These are phyloP conservation scores for Globisporangium lucens DNA, from an alignment of 352 stramenopile species.

Conservation along the genomic window DNA sequence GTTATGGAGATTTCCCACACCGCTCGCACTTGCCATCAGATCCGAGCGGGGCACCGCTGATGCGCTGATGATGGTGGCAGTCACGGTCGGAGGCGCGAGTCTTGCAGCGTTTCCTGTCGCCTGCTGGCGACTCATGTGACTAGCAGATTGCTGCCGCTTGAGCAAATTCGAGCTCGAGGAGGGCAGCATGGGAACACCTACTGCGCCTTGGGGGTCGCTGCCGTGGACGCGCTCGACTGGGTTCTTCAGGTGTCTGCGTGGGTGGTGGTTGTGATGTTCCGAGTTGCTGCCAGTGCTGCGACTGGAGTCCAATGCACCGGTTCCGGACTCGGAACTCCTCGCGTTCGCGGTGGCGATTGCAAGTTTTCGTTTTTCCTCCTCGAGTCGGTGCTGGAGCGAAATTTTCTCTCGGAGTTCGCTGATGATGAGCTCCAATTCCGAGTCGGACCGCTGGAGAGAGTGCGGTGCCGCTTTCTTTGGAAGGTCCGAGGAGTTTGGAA, in stretches of 20 bases:
- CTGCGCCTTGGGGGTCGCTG: conserved; percentile 7
- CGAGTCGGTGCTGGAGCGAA: conserved; percentile 30
- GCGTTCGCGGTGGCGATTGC: neutral
- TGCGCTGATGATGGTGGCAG: conserved; percentile 2
- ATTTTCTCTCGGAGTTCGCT: conserved; percentile 56
- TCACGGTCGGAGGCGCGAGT: neutral
- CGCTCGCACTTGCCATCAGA: neutral
- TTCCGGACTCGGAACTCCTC: neutral
- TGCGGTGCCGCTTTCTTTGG: neutral
- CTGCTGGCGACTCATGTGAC: neutral
- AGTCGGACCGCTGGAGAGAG: conserved; percentile 38
- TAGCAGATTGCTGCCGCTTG: conserved; percentile 10
- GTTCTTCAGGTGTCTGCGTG: conserved; percentile 60
- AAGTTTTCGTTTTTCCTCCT: conserved; percentile 11
- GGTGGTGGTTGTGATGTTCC: conserved; percentile 19
- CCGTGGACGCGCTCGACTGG: conserved; percentile 48
- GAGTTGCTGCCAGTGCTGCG: conserved; percentile 7
- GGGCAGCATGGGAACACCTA: neutral
- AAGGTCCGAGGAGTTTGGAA: neutral
- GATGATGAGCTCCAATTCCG: conserved; percentile 69
- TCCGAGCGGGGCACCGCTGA: conserved; percentile 1
- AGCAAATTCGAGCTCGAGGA: conserved; percentile 3
- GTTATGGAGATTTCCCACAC: neutral
- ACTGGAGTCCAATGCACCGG: conserved; percentile 9
- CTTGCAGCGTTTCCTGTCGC: neutral